A percentile compares a stretch with the other conserved stretches of the same genome.
Evolutionary conservation across 139 green algal genomes (phyloP).

Genomic region (Tetratostichococcus sp.): DNA sequence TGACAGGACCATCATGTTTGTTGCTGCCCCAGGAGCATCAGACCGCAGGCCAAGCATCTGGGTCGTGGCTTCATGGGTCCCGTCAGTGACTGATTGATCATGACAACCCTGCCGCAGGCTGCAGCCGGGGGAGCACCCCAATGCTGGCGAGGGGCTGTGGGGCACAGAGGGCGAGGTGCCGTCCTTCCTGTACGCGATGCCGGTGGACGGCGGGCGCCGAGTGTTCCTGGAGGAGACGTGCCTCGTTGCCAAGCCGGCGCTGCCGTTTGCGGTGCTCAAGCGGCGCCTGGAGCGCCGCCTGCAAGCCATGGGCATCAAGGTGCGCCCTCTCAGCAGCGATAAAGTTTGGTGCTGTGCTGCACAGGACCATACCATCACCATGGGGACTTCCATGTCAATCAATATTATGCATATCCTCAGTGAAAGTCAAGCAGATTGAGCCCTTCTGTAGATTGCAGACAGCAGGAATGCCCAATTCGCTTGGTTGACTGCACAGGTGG

Average conservation of each 20-base stretch:
- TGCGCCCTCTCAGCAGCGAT: too few relatives aligned
- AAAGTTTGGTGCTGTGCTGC: too few relatives aligned
- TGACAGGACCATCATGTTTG: too few relatives aligned
- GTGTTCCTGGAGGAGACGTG: slow-evolving; percentile 86
- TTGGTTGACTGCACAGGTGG: slow-evolving; percentile 14
- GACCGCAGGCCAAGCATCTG: too few relatives aligned
- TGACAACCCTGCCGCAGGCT: slow-evolving; percentile 10
- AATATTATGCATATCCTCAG: too few relatives aligned
- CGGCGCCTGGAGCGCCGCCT: slow-evolving; percentile 61
- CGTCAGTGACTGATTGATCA: neutral
- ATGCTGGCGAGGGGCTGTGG: slow-evolving; percentile 65
- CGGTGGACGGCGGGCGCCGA: slow-evolving; percentile 34
- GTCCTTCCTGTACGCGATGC: slow-evolving; percentile 84
- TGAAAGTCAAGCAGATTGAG: too few relatives aligned
- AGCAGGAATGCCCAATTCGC: too few relatives aligned
- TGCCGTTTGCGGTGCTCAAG: slow-evolving; percentile 78
- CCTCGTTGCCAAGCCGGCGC: slow-evolving; percentile 70
- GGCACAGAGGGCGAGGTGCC: slow-evolving; percentile 59
- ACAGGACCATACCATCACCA: too few relatives aligned
- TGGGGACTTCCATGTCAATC: too few relatives aligned
- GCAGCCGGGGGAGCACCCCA: slow-evolving; percentile 50
- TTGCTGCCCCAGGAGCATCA: too few relatives aligned
- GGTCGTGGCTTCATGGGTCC: too few relatives aligned
- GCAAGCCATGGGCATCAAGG: slow-evolving; percentile 59
- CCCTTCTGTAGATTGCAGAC: too few relatives aligned